Base-by-base conservation (phyloP, 805 yeast genomes). In the Komagataella mondaviorum region DNA sequence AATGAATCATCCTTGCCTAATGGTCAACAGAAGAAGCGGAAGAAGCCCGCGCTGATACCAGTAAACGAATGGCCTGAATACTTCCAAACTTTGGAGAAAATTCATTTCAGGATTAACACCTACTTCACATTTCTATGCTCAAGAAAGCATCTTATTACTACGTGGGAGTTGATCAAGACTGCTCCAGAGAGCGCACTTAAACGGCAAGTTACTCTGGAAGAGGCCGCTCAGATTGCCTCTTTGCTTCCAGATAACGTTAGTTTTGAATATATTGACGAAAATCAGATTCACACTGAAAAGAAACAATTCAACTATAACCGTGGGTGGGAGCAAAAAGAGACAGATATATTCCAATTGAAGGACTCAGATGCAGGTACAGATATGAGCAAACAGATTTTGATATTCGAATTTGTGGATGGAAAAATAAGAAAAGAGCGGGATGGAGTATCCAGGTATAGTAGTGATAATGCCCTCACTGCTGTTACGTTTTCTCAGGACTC, bases 341-440 rank as follows among this genome's bases (percentile, higher is more conserved):
- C 69, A 8, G 84, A 78, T 59, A 68, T 77, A 45, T 77, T 71
- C 51, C 70, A 76, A 48, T 65, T 79, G 18, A 73, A 77, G 54
- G 65, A 69, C 47, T 67, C 66, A 3, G 59, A 55, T 14, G 66
- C 63, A 14, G 59, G 58, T 1, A 68, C 68, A 10, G 63, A 62
- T 12, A 61, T 58, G 4, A 63, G 71, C 0, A 70, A 73, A 18
- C 89, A 83, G 55, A 59, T 86, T 6, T 68, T 90, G 23, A 71
- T 87, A 1, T 85, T 90, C 60, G 90, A 85, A 56, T 87, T 90
- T 63, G 71, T 78, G 16, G 96, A 90, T 63, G 86, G 85, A 12
- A 71, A 73, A 53, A 60, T 75, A 59, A 56, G 69, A 59, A 76
- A 70, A 75, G 63, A 67, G 59, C 69, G 12, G 62, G 70, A 3